Conservation (phyloP, 2,329 filamentous ascomycete genomes). For the Allantophomopsis lycopodina region DNA sequence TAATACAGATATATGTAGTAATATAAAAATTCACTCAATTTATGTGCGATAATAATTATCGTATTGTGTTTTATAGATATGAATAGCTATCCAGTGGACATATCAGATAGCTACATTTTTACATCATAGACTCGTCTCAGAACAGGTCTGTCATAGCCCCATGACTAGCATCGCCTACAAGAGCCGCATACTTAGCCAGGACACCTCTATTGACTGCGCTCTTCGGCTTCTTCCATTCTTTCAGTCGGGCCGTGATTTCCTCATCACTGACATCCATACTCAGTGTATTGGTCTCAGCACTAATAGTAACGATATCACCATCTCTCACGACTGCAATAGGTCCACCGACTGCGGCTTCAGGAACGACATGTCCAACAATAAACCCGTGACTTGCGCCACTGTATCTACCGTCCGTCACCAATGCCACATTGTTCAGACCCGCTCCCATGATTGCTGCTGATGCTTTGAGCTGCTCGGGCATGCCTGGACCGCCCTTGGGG, state of each 20-base stretch:
- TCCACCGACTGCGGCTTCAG: slow-evolving; percentile 79
- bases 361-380: slow-evolving; percentile 85
- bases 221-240: slow-evolving; percentile 56
- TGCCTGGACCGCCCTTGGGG: slow-evolving; percentile 83
- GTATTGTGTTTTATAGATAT: too few species aligned
- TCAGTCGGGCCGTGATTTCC: slow-evolving; percentile 51
- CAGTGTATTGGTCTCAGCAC: slow-evolving; percentile 61
- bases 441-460: slow-evolving; percentile 89
- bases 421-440: slow-evolving; percentile 70
- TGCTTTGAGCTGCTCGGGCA: slow-evolving; percentile 89
- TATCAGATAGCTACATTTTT: too few species aligned
- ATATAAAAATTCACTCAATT: too few species aligned
- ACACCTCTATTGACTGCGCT: slow-evolving; percentile 68
- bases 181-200: slow-evolving; percentile 75
- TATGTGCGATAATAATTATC: too few species aligned
- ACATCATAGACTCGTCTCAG: slow-evolving; percentile 10
- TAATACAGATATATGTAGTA: too few species aligned
- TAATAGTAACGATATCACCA: slow-evolving; percentile 76
- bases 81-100: too few species aligned
- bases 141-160: slow-evolving; percentile 80
- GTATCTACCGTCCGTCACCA: slow-evolving; percentile 88
- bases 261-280: slow-evolving; percentile 54
- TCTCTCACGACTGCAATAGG: slow-evolving; percentile 73
- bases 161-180: slow-evolving; percentile 85
- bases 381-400: slow-evolving; percentile 82